These are phyloP conservation scores for Coelastrella sp. DNA, from an alignment of 139 green algal species.

Conservation along the genomic window DNA sequence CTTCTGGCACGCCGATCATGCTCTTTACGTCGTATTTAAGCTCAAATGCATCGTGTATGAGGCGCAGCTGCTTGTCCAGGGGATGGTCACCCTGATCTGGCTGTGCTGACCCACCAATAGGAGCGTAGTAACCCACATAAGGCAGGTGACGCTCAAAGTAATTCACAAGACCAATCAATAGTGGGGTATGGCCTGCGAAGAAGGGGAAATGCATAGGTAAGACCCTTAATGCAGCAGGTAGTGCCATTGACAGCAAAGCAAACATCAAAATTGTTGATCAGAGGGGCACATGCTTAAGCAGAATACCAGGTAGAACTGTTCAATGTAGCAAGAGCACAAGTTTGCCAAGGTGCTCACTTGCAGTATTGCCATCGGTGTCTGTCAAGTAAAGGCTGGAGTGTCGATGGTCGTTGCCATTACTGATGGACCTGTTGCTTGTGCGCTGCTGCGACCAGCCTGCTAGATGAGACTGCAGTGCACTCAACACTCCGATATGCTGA, in stretches of 20 bases:
- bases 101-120: conserved; percentile 57
- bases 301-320: not conserved
- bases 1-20: conserved; percentile 50
- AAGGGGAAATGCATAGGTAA: not conserved
- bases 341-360: not conserved
- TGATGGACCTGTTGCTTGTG: not conserved
- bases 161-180: conserved; percentile 76
- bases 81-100: not conserved
- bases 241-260: not conserved
- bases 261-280: too few relatives aligned
- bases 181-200: conserved; percentile 48
- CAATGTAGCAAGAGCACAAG: not conserved
- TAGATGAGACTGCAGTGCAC: not conserved
- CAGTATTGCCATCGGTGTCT: not conserved
- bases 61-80: conserved; percentile 30
- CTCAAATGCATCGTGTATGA: conserved; percentile 49
- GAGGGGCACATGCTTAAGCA: not conserved
- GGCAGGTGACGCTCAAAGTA: conserved; percentile 63
- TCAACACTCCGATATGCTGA: not conserved
- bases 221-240: not conserved
- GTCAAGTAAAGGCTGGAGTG: conserved; percentile 13
- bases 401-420: not conserved
- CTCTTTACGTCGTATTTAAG: conserved; percentile 45
- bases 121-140: conserved; percentile 68
- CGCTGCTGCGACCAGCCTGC: not conserved